Percentiles rank a stretch among this genome's conserved stretches.
These are phyloP conservation scores for Dactylella cylindrospora DNA, from an alignment of 2,329 filamentous ascomycete genomes.

Conservation along the genomic window DNA sequence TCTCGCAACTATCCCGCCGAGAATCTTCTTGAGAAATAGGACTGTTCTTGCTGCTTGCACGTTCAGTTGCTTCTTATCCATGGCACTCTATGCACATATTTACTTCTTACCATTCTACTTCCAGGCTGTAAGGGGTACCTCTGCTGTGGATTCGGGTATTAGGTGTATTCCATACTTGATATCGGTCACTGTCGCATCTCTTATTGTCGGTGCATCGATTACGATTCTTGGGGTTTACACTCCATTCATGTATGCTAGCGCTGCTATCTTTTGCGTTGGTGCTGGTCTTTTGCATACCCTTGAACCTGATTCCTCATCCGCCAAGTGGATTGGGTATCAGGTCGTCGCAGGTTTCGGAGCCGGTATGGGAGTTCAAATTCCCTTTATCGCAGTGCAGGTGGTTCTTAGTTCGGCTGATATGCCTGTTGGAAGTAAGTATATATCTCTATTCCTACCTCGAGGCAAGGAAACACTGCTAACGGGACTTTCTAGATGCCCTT, in stretches of 20 bases:
- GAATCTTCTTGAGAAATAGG: slow-evolving; percentile 52
- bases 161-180: slow-evolving; percentile 55
- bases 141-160: slow-evolving; percentile 56
- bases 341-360: slow-evolving; percentile 49
- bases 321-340: slow-evolving; percentile 51
- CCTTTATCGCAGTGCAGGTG: slow-evolving; percentile 49
- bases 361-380: slow-evolving; percentile 50
- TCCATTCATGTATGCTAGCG: slow-evolving; percentile 52
- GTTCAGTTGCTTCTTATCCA: slow-evolving; percentile 51
- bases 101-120: slow-evolving; percentile 57
- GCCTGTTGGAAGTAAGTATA: slow-evolving; percentile 48
- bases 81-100: slow-evolving; percentile 52
- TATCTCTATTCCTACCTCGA: slow-evolving; percentile 47
- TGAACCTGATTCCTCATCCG: slow-evolving; percentile 49
- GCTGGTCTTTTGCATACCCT: slow-evolving; percentile 54
- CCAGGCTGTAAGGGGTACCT: slow-evolving; percentile 55
- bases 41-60: slow-evolving; percentile 51
- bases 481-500: slow-evolving; percentile 49
- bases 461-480: slow-evolving; percentile 48
- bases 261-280: slow-evolving; percentile 52
- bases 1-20: slow-evolving; percentile 53
- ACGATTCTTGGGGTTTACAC: slow-evolving; percentile 55
- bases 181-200: slow-evolving; percentile 52
- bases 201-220: slow-evolving; percentile 53
- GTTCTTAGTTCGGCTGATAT: slow-evolving; percentile 49